Percentiles rank a stretch among this genome's conserved stretches.
Conservation (phyloP, 2,329 filamentous ascomycete species). For the Rhynchosporium secalis region DNA sequence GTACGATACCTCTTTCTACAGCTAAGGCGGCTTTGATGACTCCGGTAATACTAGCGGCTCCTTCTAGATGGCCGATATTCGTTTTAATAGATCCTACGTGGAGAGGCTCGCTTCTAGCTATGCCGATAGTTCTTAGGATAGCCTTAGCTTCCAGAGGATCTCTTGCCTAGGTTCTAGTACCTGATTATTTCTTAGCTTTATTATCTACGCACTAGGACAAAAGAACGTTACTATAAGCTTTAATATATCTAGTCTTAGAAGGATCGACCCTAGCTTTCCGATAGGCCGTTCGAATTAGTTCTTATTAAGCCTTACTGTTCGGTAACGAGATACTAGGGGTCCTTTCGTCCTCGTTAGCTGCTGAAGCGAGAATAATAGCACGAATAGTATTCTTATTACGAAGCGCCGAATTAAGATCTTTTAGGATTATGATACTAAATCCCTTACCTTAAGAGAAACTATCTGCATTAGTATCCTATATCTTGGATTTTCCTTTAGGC, state of each 20-base stretch:
- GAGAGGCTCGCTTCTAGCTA: conserved; percentile 1
- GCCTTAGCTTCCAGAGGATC: conserved; percentile 31
- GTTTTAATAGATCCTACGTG: conserved; percentile 32
- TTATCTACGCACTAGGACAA: too few relatives aligned
- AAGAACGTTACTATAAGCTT: conserved; percentile 20
- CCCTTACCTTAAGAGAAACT: conserved; percentile 67
- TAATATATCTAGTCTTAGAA: conserved; percentile 22
- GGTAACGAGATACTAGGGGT: conserved; percentile 48
- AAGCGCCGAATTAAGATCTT: conserved; percentile 50
- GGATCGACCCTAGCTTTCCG: conserved; percentile 14
- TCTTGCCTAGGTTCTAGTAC: conserved; percentile 29
- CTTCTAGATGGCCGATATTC: conserved; percentile 37
- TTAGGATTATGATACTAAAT: conserved; percentile 56
- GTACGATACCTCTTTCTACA: conserved; percentile 40
- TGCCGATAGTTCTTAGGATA: conserved; percentile 14
- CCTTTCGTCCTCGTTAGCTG: conserved; percentile 47
- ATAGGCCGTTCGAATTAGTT: conserved; percentile 19
- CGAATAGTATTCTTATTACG: conserved; percentile 45
- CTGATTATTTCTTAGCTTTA: too few relatives aligned
- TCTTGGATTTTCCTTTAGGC: conserved; percentile 34
- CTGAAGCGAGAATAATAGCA: conserved; percentile 44
- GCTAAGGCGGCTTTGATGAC: conserved; percentile 28
- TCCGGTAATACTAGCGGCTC: conserved; percentile 24
- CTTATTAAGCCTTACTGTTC: conserved; percentile 45
- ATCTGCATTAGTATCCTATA: conserved; percentile 57